Conservation (phyloP, 2,329 filamentous ascomycete genomes). For the Trichoderma sp. region DNA sequence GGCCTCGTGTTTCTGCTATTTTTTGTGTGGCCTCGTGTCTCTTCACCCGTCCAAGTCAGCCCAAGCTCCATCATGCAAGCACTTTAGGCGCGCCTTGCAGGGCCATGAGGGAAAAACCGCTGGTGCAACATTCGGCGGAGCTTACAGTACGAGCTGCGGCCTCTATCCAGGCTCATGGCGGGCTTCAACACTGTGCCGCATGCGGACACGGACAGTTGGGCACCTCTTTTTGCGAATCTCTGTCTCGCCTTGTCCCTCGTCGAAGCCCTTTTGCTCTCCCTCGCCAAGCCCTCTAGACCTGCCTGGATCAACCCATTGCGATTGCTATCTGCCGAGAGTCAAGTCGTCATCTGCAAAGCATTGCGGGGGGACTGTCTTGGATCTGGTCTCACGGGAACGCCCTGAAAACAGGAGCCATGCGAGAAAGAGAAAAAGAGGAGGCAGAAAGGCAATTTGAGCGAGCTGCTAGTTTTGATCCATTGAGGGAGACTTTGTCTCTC, state of each 20-base stretch:
- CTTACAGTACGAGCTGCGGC: background rate
- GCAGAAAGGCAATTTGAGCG: background rate
- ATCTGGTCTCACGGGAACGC: conserved; percentile 8
- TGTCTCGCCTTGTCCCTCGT: background rate
- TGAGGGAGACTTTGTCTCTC: background rate
- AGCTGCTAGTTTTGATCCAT: background rate
- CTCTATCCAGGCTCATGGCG: background rate
- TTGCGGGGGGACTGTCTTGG: conserved; percentile 1
- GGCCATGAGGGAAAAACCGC: background rate
- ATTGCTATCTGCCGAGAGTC: background rate
- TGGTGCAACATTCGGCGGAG: conserved; percentile 11
- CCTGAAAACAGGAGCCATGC: background rate
- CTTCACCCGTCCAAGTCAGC: background rate
- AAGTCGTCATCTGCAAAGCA: conserved; percentile 3
- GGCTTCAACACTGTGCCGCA: conserved; percentile 5
- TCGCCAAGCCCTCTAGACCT: conserved; percentile 7
- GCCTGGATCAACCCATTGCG: background rate
- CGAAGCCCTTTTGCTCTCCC: conserved; percentile 5
- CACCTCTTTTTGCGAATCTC: background rate
- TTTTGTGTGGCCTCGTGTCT: background rate
- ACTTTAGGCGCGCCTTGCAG: conserved; percentile 14
- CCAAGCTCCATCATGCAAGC: conserved; percentile 3
- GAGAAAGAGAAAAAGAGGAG: background rate
- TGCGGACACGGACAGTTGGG: background rate
- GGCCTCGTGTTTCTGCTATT: background rate